Evolutionary conservation across 768 basidiomycete species (phyloP).

Genomic region (Exsudoporus frostii): DNA sequence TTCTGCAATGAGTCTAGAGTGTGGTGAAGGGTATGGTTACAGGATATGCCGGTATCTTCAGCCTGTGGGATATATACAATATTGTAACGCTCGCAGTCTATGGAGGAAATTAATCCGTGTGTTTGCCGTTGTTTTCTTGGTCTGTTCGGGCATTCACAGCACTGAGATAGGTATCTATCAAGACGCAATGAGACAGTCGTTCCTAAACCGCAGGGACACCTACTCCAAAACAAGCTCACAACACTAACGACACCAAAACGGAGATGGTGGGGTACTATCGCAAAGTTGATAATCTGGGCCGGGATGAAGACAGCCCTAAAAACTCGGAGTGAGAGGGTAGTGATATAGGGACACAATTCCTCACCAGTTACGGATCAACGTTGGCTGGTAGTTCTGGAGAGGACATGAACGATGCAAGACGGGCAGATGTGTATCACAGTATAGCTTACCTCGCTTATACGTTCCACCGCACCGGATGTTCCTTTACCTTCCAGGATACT

Average conservation of each 20-base stretch:
- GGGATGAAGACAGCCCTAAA: slow-evolving; percentile 71
- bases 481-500: slow-evolving; percentile 75
- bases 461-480: slow-evolving; percentile 46
- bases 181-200: not conserved
- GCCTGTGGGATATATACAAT: slow-evolving; percentile 12
- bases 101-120: not conserved
- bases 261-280: slow-evolving; percentile 70
- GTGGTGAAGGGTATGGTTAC: slow-evolving; percentile 5
- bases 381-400: slow-evolving; percentile 65
- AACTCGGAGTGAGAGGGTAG: not conserved
- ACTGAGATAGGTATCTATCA: slow-evolving; percentile 62
- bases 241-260: slow-evolving; percentile 72
- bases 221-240: slow-evolving; percentile 83
- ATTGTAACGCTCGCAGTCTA: not conserved
- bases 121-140: not conserved
- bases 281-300: slow-evolving; percentile 76
- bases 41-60: slow-evolving; percentile 6
- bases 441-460: slow-evolving; percentile 37
- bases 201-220: slow-evolving; percentile 26
- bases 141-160: slow-evolving; percentile 42
- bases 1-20: not conserved
- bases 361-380: slow-evolving; percentile 74
- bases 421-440: not conserved
- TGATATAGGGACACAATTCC: slow-evolving; percentile 5
- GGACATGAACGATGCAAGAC: not conserved